A percentile compares a stretch with the other conserved stretches of the same genome.
Evolutionary conservation across 805 yeast species (phyloP).

Genomic region (Pichia kluyveri): DNA sequence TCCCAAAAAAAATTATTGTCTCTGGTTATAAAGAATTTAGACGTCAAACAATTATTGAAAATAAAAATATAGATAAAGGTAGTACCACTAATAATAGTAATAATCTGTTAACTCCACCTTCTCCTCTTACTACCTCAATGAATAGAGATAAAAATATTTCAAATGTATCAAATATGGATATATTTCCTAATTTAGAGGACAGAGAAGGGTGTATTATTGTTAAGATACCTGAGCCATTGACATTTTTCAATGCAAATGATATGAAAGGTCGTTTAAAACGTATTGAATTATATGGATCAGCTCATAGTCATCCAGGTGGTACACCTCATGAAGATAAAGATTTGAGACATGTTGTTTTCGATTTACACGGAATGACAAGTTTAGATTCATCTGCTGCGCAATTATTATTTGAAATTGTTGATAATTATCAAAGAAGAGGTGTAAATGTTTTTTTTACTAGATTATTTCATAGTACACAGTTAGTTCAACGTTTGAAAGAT

Average conservation of each 20-base stretch:
- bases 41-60: constrained; percentile 5
- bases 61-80: background rate
- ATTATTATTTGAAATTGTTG: constrained; percentile 52
- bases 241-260: constrained; percentile 79
- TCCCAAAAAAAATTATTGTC: constrained; percentile 15
- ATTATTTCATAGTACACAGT: constrained; percentile 37
- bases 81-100: background rate
- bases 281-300: constrained; percentile 69
- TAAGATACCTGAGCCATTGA: constrained; percentile 79
- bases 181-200: constrained; percentile 28
- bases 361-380: constrained; percentile 71
- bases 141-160: background rate
- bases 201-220: constrained; percentile 71
- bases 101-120: background rate
- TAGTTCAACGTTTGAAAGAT: constrained; percentile 40
- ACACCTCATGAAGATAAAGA: constrained; percentile 27
- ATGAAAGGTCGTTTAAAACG: constrained; percentile 57
- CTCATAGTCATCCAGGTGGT: constrained; percentile 62
- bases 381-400: constrained; percentile 79
- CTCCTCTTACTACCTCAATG: background rate
- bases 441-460: constrained; percentile 55
- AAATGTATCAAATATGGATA: background rate
- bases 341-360: constrained; percentile 55
- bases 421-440: constrained; percentile 42
- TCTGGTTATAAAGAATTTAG: constrained; percentile 22